Percentiles rank a stretch among this genome's conserved stretches.
Conservation (phyloP, 2,329 filamentous ascomycete genomes). For the Arthrobotrys sphaeroides region DNA sequence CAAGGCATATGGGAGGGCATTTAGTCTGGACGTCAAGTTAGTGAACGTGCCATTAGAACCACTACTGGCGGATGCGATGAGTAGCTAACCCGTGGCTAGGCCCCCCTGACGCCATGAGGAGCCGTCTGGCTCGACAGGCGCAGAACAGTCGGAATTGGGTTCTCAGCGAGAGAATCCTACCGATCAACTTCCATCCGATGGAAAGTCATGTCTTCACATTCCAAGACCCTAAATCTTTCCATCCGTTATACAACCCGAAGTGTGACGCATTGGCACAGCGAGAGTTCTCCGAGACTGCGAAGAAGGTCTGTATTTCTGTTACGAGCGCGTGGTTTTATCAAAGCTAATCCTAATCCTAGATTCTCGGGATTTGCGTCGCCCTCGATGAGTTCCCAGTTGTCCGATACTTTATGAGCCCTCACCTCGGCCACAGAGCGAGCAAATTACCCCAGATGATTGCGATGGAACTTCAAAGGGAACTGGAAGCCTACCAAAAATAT, state of each 20-base stretch:
- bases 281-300: slow-evolving; percentile 84
- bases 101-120: slow-evolving; percentile 18
- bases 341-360: slow-evolving; percentile 64
- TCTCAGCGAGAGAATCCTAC: slow-evolving; percentile 80
- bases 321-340: neutral
- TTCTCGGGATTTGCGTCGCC: slow-evolving; percentile 86
- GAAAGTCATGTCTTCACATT: slow-evolving; percentile 94
- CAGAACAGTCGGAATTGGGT: slow-evolving; percentile 70
- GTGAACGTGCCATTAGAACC: slow-evolving; percentile 55
- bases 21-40: slow-evolving; percentile 83
- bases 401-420: slow-evolving; percentile 78
- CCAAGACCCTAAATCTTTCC: slow-evolving; percentile 94
- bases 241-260: slow-evolving; percentile 85
- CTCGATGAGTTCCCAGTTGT: slow-evolving; percentile 94
- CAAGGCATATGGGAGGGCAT: slow-evolving; percentile 75
- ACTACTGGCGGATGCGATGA: slow-evolving; percentile 56
- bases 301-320: slow-evolving; percentile 72
- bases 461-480: slow-evolving; percentile 86
- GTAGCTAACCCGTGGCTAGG: slow-evolving; percentile 6
- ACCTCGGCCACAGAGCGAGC: slow-evolving; percentile 82
- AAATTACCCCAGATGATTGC: slow-evolving; percentile 89
- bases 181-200: slow-evolving; percentile 87
- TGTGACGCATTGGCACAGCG: slow-evolving; percentile 84
- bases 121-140: slow-evolving; percentile 5
- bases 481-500: slow-evolving; percentile 80